Evolutionary conservation across 805 yeast species (phyloP).

Genomic region (Candida morakotiae): DNA sequence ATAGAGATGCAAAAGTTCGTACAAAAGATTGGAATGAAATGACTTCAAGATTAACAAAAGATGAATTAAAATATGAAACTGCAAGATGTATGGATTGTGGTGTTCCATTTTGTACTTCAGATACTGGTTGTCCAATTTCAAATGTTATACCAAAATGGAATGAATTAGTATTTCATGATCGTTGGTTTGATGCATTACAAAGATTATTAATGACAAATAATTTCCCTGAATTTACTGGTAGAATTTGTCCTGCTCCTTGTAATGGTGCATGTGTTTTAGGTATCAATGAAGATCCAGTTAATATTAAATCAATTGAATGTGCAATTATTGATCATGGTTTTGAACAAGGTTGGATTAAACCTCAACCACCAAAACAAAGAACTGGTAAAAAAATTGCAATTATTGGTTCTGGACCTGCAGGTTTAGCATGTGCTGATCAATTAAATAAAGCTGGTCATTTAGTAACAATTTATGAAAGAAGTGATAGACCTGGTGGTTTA

Average conservation of each 20-base stretch:
- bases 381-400: conserved; percentile 84
- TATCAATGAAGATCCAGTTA: conserved; percentile 91
- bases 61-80: conserved; percentile 85
- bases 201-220: conserved; percentile 92
- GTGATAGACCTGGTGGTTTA: conserved; percentile 95
- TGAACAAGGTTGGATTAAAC: conserved; percentile 94
- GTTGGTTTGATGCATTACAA: conserved; percentile 92
- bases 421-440: conserved; percentile 95
- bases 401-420: conserved; percentile 97
- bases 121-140: conserved; percentile 96
- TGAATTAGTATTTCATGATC: conserved; percentile 89
- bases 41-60: conserved; percentile 73
- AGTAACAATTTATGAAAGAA: conserved; percentile 89
- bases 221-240: conserved; percentile 97
- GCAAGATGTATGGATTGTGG: conserved; percentile 99
- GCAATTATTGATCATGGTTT: conserved; percentile 95
- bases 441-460: conserved; percentile 92
- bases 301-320: conserved; percentile 92
- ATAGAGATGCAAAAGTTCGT: conserved; percentile 73
- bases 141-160: conserved; percentile 98
- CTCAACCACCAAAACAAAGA: conserved; percentile 71
- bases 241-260: conserved; percentile 99
- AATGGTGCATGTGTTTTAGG: conserved; percentile 94
- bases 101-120: conserved; percentile 97
- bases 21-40: conserved; percentile 91